Base-by-base conservation (phyloP, 1,284 basidiomycete genomes). In the Fistulina hepatica region DNA sequence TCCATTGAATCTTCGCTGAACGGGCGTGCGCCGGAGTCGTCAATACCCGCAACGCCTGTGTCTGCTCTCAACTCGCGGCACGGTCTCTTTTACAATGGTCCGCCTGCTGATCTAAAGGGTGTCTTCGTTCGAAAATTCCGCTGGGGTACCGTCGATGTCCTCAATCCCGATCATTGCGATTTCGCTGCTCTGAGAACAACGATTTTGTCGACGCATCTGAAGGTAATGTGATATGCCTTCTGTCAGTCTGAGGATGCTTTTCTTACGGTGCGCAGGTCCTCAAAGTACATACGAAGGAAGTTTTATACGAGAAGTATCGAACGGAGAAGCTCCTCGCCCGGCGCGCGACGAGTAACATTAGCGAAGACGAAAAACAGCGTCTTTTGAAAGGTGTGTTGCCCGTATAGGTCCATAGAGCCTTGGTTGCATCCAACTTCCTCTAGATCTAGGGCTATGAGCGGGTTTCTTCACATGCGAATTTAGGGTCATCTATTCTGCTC, bases 241-340 rank as follows among this genome's bases (percentile, higher is more conserved):
- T 43, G 39, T 42, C 48, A 40, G 41, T 36, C 20, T 19, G n/a
- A n/a, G n/a, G n/a, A 19, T 33, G 35, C 37, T 32, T n/a, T 37
- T 37, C n/a, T 4, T 28, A 21, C 19, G 25, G 36, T 44, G 41
- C 42, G 32, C 52, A 85, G 83, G 66, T 81, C 51, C 64, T 89
- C 40, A 88, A 85, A 60, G 73, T 65, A 37, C 73, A 76, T 43
- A 86, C 84, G 30, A 80, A 76, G 49, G 82, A 89, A 52, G 81
- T 85, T 40, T 58, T 88, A 54, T 89, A 89, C 54, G 84, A 89
- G 61, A 79, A 73, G 50, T 89, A 74, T 57, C 68, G 84, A 50
- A 88, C 83, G 1, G 82, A 89, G 63, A 86, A 86, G 57, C 69
- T 89, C 40, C 71, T 89, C 13, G 82, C 81, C 21, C 69, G 83